Conservation (phyloP, 2,329 filamentous ascomycete species). For the Trichoderma sp. region DNA sequence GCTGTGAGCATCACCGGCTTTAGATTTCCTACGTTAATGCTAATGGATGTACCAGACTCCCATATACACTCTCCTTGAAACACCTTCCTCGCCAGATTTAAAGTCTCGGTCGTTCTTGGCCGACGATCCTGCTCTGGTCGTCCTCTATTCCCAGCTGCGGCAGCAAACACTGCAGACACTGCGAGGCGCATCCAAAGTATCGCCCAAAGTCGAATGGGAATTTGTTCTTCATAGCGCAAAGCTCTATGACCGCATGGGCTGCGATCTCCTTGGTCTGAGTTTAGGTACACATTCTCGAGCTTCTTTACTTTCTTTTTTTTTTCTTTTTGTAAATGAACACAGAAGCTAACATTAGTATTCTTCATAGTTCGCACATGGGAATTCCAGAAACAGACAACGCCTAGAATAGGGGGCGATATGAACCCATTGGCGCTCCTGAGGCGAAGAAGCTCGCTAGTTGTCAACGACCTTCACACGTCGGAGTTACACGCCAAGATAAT, state of each 20-base stretch:
- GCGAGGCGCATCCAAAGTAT: conserved; percentile 80
- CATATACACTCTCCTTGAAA: conserved; percentile 72
- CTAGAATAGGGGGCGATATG: conserved; percentile 51
- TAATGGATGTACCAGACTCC: conserved; percentile 62
- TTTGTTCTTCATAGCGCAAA: conserved; percentile 86
- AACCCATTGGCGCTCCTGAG: conserved; percentile 71
- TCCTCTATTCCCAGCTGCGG: conserved; percentile 84
- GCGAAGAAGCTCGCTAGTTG: conserved; percentile 75
- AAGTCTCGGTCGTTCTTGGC: conserved; percentile 80
- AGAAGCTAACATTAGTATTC: background rate
- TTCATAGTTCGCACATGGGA: conserved; percentile 75
- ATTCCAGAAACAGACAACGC: conserved; percentile 61
- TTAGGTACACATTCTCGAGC: conserved; percentile 59
- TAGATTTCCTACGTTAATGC: background rate
- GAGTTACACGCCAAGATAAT: background rate
- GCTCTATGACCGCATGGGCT: conserved; percentile 89
- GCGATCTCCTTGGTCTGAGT: conserved; percentile 85
- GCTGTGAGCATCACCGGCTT: conserved; percentile 60
- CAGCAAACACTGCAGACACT: conserved; percentile 82
- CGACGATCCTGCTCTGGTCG: conserved; percentile 86
- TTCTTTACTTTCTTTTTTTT: background rate
- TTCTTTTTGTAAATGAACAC: no score
- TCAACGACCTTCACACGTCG: conserved; percentile 68
- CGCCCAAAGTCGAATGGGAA: conserved; percentile 79
- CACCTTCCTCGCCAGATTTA: conserved; percentile 68